Conservation (phyloP, 257 asterid genomes). For the Solanum gandarillasii region DNA sequence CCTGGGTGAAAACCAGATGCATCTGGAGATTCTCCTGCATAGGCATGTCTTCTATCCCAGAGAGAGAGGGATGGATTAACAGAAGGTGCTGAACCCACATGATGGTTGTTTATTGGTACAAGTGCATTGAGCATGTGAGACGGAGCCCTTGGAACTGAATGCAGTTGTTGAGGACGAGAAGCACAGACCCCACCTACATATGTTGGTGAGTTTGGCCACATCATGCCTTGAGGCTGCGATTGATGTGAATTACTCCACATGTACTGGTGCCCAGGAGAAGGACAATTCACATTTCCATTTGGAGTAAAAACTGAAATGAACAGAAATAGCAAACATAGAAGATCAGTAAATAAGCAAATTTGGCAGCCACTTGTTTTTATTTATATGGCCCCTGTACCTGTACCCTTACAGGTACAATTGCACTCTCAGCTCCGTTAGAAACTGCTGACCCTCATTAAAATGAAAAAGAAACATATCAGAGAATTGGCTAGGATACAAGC, state of each 20-base stretch:
- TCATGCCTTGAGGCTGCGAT: constrained; percentile 55
- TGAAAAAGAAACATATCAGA: neutral
- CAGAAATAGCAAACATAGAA: constrained; percentile 1
- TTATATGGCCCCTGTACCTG: neutral
- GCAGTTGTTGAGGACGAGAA: constrained; percentile 63
- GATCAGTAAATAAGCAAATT: constrained; percentile 3
- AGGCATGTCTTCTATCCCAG: constrained; percentile 77
- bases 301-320: constrained; percentile 56
- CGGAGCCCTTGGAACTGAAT: constrained; percentile 67
- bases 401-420: neutral
- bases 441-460: neutral
- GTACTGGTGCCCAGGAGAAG: constrained; percentile 77
- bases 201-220: constrained; percentile 82
- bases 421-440: neutral
- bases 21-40: constrained; percentile 81
- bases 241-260: constrained; percentile 73
- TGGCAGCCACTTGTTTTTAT: neutral
- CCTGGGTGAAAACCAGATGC: constrained; percentile 82
- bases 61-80: constrained; percentile 64
- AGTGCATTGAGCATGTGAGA: constrained; percentile 53
- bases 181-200: constrained; percentile 56
- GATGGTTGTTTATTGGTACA: constrained; percentile 60
- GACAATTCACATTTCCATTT: constrained; percentile 76
- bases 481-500: neutral
- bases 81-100: constrained; percentile 95